Percentiles rank a stretch among this genome's conserved stretches.
phyloP scores from a whole-genome alignment of 139 green algal species.

The Haematococcus sp. region DNA sequence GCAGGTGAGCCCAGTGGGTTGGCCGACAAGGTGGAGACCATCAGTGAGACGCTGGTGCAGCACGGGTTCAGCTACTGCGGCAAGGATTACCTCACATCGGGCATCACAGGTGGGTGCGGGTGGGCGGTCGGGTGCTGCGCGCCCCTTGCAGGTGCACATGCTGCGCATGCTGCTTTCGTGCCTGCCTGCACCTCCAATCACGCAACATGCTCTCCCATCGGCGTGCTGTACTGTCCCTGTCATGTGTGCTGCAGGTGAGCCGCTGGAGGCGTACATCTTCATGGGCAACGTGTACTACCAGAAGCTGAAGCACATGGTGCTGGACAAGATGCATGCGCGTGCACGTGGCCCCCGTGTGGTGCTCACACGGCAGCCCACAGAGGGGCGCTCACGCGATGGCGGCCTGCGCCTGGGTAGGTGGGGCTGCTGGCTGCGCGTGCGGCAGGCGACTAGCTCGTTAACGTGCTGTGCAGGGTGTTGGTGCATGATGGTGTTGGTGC shows the following conservation, averaged over 20 bases:
- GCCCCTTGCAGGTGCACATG: no score
- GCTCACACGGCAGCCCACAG: conserved; percentile 96
- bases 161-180: no score
- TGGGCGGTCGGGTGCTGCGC: no score
- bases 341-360: conserved; percentile 81
- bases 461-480: no score
- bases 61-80: conserved; percentile 90
- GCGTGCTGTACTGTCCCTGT: no score
- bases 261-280: conserved; percentile 96
- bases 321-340: conserved; percentile 99
- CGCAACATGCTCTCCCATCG: no score
- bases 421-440: no score
- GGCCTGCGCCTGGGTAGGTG: conserved; percentile 75
- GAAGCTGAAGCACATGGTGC: conserved; percentile 99
- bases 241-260: conserved; percentile 66
- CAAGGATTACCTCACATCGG: conserved; percentile 87
- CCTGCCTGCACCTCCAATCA: no score
- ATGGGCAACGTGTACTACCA: conserved; percentile 99
- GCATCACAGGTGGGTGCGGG: conserved; percentile 77
- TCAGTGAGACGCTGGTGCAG: conserved; percentile 72
- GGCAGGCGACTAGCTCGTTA: no score
- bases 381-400: conserved; percentile 90
- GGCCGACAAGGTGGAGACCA: conserved; percentile 72
- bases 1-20: conserved; percentile 68
- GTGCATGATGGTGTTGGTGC: no score